These are phyloP conservation scores for Massospora cicadina DNA, from an alignment of 371 early-diverging fungal species.

Conservation along the genomic window DNA sequence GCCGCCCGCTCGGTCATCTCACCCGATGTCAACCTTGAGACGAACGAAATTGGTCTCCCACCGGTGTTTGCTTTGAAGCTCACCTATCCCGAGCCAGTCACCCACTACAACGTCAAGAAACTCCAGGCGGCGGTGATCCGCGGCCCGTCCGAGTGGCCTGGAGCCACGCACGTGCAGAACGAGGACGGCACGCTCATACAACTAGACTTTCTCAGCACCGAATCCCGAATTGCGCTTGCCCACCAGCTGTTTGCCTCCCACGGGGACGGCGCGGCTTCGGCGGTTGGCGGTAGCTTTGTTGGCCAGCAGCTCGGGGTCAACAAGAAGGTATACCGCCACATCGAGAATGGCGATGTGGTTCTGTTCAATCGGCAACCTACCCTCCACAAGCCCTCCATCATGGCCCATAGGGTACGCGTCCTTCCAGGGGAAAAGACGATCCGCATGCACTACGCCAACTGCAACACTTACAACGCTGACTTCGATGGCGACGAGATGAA, in stretches of 20 bases:
- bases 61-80: constrained; percentile 93
- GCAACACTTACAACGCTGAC: constrained; percentile 98
- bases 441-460: constrained; percentile 95
- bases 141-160: constrained; percentile 97
- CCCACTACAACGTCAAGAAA: constrained; percentile 82
- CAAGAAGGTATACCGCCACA: constrained; percentile 94
- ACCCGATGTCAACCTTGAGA: constrained; percentile 98
- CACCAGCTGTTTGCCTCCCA: constrained; percentile 86
- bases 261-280: constrained; percentile 19
- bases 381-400: constrained; percentile 98
- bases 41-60: constrained; percentile 97
- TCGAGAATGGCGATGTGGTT: constrained; percentile 94
- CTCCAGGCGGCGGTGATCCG: constrained; percentile 92
- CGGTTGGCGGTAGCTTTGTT: constrained; percentile 22
- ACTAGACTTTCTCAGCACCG: constrained; percentile 55
- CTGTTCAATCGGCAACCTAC: constrained; percentile 99
- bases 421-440: constrained; percentile 97
- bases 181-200: constrained; percentile 83
- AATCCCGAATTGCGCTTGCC: constrained; percentile 88
- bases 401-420: constrained; percentile 96
- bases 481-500: constrained; percentile 99
- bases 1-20: constrained; percentile 99
- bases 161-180: constrained; percentile 85
- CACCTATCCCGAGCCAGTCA: constrained; percentile 98
- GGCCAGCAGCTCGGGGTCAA: constrained; percentile 48